phyloP scores from a whole-genome alignment of 2,329 filamentous ascomycete genomes.

The Alternaria gaisen region DNA sequence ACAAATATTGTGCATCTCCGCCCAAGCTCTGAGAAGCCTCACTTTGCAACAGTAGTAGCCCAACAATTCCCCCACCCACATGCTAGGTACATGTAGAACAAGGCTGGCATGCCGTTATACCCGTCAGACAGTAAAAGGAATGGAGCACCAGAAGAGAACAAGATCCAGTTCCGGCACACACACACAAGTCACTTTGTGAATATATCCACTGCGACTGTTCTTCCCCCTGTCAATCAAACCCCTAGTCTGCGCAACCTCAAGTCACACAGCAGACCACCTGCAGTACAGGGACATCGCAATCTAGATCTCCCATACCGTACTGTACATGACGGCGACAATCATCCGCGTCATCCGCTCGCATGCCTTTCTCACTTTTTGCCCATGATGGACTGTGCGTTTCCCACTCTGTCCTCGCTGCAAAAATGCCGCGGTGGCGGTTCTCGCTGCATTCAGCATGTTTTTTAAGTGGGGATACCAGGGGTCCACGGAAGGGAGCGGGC shows the following conservation, averaged over 20 bases:
- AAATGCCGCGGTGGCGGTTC: conserved; percentile 8
- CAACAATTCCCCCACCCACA: background rate
- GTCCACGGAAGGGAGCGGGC: background rate
- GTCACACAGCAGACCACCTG: conserved; percentile 5
- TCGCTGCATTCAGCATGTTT: background rate
- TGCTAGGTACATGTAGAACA: background rate
- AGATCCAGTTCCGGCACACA: background rate
- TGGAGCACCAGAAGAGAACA: background rate
- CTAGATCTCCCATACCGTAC: conserved; percentile 4
- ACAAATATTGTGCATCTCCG: background rate
- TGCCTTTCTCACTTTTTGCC: conserved; percentile 24
- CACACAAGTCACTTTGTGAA: background rate
- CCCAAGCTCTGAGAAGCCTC: background rate
- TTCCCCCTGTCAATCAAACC: background rate
- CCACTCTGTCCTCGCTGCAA: background rate
- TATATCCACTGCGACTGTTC: background rate
- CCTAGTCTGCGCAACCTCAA: background rate
- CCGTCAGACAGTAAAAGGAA: background rate
- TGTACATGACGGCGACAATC: background rate
- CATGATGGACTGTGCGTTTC: conserved; percentile 27
- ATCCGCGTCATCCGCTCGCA: conserved; percentile 12
- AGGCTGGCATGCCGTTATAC: background rate
- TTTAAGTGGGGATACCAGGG: background rate
- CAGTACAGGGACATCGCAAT: conserved; percentile 10
- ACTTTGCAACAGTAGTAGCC: background rate